These are phyloP conservation scores for Rutstroemia sp. DNA, from an alignment of 2,329 filamentous ascomycete species.

Conservation along the genomic window DNA sequence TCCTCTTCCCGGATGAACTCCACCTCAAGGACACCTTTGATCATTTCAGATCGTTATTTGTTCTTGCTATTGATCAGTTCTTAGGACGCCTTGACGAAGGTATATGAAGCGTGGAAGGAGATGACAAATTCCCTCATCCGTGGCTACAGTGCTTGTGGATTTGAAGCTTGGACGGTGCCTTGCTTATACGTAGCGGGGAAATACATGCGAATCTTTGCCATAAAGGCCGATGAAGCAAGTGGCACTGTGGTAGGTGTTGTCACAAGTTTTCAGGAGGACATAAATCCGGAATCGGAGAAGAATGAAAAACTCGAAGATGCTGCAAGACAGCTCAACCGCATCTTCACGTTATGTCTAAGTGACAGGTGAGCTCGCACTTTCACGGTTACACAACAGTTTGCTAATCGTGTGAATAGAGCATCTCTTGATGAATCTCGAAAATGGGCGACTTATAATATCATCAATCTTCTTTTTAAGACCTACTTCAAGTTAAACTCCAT, in stretches of 20 bases:
- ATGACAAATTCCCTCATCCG: slow-evolving; percentile 69
- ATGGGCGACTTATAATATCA: slow-evolving; percentile 95
- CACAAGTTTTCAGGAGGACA: slow-evolving; percentile 66
- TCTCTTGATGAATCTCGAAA: slow-evolving; percentile 85
- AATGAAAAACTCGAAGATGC: slow-evolving; percentile 86
- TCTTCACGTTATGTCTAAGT: slow-evolving; percentile 83
- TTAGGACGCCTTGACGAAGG: slow-evolving; percentile 53
- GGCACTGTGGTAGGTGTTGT: slow-evolving; percentile 38
- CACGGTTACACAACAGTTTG: not conserved
- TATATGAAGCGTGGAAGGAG: slow-evolving; percentile 87
- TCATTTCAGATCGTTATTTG: not conserved
- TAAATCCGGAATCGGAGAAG: slow-evolving; percentile 67
- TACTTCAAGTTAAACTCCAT: slow-evolving; percentile 95
- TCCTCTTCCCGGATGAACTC: not conserved
- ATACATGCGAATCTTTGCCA: slow-evolving; percentile 80
- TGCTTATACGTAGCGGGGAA: slow-evolving; percentile 83
- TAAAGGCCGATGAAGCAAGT: slow-evolving; percentile 73
- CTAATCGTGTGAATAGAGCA: slow-evolving; percentile 44
- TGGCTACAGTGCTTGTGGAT: slow-evolving; percentile 68
- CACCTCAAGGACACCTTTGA: not conserved
- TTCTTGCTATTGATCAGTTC: not conserved
- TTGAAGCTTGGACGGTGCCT: slow-evolving; percentile 88
- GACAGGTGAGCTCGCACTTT: slow-evolving; percentile 58
- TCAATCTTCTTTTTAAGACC: slow-evolving; percentile 94
- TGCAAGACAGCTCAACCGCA: slow-evolving; percentile 80